Base-by-base conservation (phyloP, 1,284 basidiomycete genomes). In the Rhizoctonia solani region DNA sequence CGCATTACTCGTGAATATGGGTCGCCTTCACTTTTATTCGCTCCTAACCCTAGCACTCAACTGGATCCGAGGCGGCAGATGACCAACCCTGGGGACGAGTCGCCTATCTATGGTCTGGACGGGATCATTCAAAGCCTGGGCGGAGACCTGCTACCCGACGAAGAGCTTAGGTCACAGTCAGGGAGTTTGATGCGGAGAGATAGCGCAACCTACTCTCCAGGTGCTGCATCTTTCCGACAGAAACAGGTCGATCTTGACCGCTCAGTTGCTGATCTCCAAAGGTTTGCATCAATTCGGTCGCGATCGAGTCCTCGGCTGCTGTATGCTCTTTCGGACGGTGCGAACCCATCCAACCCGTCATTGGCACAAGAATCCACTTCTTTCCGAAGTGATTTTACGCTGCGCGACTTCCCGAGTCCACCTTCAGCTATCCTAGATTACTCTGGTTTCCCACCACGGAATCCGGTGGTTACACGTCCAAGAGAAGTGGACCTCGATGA, bases 401-500 rank as follows among this genome's bases (percentile, higher is more conserved):
- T 90, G 59, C 88, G 87, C 72, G 80, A 81, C 55, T 90, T 90
- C 76, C 88, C 88, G 3, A 76, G 81, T 41, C 89, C 88, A 30
- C 88, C 89, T 21, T 42, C 50, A 74, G 75, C 67, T 74, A 73
- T 67, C 46, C 68, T 66, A 72, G 37, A 19, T 13, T 63, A 50
- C 34, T 34, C 59, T 16, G 39, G 68, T 68, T 39, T 61, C 42
- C 52, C 54, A 29, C 53, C 68, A 29, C 37, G 67, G 25, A 49
- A 49, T 9, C 53, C 68, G 21, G 34, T 34, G 44, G 54, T 65
- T 41, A 44, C 27, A 16, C 46, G 59, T 14, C 59, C 59, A 27
- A 47, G 47, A 19, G 59, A 46, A 68, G 67, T 63, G 46, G 68
- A 49, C 34, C 68, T 72, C 30, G 71, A 73, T 34, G 71, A 69